phyloP scores from a whole-genome alignment of 163 green algal genomes.

The Volvox carteri region DNA sequence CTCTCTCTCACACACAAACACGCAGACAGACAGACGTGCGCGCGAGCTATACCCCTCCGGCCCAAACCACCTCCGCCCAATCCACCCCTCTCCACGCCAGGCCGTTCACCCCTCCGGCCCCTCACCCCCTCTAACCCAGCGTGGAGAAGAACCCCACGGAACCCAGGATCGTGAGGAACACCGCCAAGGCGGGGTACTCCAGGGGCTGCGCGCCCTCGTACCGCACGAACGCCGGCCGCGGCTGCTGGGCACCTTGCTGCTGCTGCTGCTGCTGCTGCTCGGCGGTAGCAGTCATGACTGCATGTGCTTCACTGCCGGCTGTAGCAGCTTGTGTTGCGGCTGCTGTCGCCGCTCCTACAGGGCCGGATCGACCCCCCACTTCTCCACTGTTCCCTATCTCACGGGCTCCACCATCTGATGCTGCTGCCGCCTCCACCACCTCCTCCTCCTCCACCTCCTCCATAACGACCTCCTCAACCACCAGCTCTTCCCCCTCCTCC shows the following conservation, averaged over 20 bases:
- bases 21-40: too few species aligned
- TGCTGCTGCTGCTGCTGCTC: neutral
- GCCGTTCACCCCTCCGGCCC: too few species aligned
- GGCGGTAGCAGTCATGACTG: too few species aligned
- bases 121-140: neutral
- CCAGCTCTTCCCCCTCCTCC: neutral
- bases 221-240: neutral
- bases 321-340: neutral
- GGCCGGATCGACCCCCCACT: too few species aligned
- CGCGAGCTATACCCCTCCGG: too few species aligned
- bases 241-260: neutral
- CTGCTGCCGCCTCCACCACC: neutral
- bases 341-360: too few species aligned
- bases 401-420: neutral
- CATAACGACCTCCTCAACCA: neutral
- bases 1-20: too few species aligned
- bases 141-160: slow-evolving; percentile 36
- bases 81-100: too few species aligned
- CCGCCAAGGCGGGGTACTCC: slow-evolving; percentile 15
- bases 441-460: neutral
- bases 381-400: too few species aligned
- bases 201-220: slow-evolving; percentile 11
- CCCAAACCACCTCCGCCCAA: neutral
- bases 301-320: too few species aligned
- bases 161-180: slow-evolving; percentile 31